Evolutionary conservation across 345 rosid species (phyloP).

Genomic region (Eucalyptus melliodora): DNA sequence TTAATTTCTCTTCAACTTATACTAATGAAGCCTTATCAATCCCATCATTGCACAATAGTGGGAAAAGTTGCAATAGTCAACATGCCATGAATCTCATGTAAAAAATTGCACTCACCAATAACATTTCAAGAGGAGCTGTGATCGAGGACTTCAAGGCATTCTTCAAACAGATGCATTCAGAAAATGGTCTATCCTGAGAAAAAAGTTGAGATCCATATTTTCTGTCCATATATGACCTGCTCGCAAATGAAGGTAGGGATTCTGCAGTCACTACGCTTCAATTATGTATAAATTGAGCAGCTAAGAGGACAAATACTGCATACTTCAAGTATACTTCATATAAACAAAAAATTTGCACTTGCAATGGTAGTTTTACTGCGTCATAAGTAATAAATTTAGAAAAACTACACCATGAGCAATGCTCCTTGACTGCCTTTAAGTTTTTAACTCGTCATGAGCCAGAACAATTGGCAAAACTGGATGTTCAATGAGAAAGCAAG

Average conservation of each 20-base stretch:
- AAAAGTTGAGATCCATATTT: constrained; percentile 49
- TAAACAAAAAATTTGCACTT: neutral
- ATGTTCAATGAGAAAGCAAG: neutral
- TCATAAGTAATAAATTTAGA: neutral
- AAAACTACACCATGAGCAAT: neutral
- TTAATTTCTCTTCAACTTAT: neutral
- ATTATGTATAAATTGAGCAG: neutral
- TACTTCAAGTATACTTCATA: neutral
- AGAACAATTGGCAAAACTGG: neutral
- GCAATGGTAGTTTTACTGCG: neutral
- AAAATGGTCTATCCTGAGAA: constrained; percentile 27
- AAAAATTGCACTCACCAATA: constrained; percentile 37
- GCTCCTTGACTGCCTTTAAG: neutral
- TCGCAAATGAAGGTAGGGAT: neutral
- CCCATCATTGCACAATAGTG: neutral
- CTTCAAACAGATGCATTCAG: constrained; percentile 38
- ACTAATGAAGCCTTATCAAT: neutral
- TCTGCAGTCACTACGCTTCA: neutral
- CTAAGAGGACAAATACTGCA: neutral
- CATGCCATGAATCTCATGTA: neutral
- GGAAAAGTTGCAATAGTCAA: neutral
- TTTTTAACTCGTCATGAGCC: neutral
- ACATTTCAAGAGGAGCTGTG: constrained; percentile 28
- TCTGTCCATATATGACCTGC: constrained; percentile 46
- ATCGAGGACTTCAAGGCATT: constrained; percentile 62